Percentiles rank a stretch among this genome's conserved stretches.
phyloP scores from a whole-genome alignment of 2,329 filamentous ascomycete genomes.

The Aspergillus sp. region DNA sequence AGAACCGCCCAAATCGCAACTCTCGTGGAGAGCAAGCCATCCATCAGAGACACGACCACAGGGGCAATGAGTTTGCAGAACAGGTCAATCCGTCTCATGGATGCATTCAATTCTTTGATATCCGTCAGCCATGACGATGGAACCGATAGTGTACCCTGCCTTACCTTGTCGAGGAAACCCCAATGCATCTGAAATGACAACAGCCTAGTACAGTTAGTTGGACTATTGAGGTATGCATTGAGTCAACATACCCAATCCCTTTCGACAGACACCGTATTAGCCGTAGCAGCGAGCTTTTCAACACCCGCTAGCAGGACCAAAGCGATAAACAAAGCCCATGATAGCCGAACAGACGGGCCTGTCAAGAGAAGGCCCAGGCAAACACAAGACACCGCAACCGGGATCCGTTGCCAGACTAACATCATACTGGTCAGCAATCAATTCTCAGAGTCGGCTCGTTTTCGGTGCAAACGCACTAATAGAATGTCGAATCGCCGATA shows the following conservation, averaged over 20 bases:
- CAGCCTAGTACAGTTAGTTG: constrained; percentile 27
- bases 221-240: background rate
- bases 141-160: constrained; percentile 29
- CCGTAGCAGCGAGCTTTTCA: constrained; percentile 69
- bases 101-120: constrained; percentile 51
- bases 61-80: constrained; percentile 62
- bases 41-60: constrained; percentile 55
- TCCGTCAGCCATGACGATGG: background rate
- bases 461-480: constrained; percentile 39
- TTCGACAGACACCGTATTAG: constrained; percentile 72
- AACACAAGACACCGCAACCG: constrained; percentile 54
- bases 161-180: constrained; percentile 46
- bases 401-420: constrained; percentile 41
- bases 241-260: constrained; percentile 63
- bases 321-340: constrained; percentile 34
- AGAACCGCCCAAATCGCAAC: constrained; percentile 54
- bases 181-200: constrained; percentile 37
- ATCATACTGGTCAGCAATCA: background rate
- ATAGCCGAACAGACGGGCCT: constrained; percentile 10
- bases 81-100: constrained; percentile 62
- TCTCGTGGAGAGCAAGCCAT: constrained; percentile 46
- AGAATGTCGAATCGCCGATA: constrained; percentile 57
- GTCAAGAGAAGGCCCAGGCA: constrained; percentile 48
- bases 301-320: constrained; percentile 64
- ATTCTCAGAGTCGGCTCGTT: background rate